Conservation (phyloP, 129 eudicot genomes). For the Arctium minus region DNA sequence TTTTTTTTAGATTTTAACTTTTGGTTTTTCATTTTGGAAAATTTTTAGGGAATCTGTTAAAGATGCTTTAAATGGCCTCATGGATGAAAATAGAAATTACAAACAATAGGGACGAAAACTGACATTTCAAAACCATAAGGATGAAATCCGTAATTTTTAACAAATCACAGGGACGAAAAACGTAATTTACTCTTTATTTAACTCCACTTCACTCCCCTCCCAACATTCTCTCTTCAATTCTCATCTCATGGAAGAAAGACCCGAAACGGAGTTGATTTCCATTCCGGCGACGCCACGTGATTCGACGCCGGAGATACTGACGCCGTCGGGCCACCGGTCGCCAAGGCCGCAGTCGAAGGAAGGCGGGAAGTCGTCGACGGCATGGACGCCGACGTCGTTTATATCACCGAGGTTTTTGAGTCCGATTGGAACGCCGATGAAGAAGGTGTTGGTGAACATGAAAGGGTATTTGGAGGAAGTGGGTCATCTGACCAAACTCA, state of each 20-base stretch:
- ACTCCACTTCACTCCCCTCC: not conserved
- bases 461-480: constrained; percentile 87
- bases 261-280: constrained; percentile 88
- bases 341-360: constrained; percentile 53
- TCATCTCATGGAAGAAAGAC: constrained; percentile 58
- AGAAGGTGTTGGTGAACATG: constrained; percentile 80
- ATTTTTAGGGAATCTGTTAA: no score
- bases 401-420: constrained; percentile 87
- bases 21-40: no score
- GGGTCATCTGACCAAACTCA: constrained; percentile 86
- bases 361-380: constrained; percentile 56
- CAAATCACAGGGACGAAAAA: no score
- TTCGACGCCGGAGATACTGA: constrained; percentile 81
- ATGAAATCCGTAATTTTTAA: no score
- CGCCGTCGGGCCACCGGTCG: constrained; percentile 76
- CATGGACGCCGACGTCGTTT: constrained; percentile 89
- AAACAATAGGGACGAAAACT: no score
- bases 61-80: no score
- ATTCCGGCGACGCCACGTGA: constrained; percentile 86
- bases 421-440: constrained; percentile 97
- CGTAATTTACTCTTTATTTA: no score
- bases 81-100: no score
- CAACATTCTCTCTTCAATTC: not conserved
- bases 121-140: no score
- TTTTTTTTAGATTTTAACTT: no score